Percentiles rank a stretch among this genome's conserved stretches.
These are phyloP conservation scores for Saccharomyces pastorianus DNA, from an alignment of 1,139 yeast genomes.

Conservation along the genomic window DNA sequence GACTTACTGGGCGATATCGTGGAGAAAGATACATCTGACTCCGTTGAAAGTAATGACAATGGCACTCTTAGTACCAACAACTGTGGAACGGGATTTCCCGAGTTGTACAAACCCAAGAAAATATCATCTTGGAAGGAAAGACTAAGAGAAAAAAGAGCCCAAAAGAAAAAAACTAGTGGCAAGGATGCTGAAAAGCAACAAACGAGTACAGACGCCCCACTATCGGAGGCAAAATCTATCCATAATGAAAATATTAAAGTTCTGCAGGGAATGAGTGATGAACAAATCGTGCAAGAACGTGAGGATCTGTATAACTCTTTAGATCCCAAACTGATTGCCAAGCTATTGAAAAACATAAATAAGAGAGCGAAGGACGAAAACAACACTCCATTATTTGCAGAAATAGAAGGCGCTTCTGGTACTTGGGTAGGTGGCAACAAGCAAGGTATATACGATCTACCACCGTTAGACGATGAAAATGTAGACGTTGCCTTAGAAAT, in stretches of 20 bases:
- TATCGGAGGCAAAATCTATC: constrained; percentile 59
- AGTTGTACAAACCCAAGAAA: constrained; percentile 31
- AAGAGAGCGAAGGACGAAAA: constrained; percentile 29
- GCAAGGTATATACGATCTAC: constrained; percentile 28
- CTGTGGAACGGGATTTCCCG: constrained; percentile 39
- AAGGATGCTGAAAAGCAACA: background rate
- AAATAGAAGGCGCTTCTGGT: constrained; percentile 54
- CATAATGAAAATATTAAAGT: constrained; percentile 66
- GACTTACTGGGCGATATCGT: constrained; percentile 70
- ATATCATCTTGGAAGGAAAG: constrained; percentile 37
- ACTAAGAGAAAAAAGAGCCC: constrained; percentile 30
- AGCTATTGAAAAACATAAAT: constrained; percentile 40
- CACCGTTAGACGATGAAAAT: constrained; percentile 26
- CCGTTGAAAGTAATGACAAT: constrained; percentile 31
- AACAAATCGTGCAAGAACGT: constrained; percentile 57
- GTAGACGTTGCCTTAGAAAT: constrained; percentile 34
- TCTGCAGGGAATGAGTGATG: constrained; percentile 54
- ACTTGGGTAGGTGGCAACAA: constrained; percentile 62
- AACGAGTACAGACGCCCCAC: constrained; percentile 8
- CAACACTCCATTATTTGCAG: constrained; percentile 34
- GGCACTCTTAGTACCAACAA: constrained; percentile 8
- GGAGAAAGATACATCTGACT: constrained; percentile 46
- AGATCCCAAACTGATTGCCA: constrained; percentile 61
- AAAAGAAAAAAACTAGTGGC: background rate
- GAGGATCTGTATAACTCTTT: constrained; percentile 58